Conservation (phyloP, 108 stramenopile genomes). For the Parietichytrium sp. region DNA sequence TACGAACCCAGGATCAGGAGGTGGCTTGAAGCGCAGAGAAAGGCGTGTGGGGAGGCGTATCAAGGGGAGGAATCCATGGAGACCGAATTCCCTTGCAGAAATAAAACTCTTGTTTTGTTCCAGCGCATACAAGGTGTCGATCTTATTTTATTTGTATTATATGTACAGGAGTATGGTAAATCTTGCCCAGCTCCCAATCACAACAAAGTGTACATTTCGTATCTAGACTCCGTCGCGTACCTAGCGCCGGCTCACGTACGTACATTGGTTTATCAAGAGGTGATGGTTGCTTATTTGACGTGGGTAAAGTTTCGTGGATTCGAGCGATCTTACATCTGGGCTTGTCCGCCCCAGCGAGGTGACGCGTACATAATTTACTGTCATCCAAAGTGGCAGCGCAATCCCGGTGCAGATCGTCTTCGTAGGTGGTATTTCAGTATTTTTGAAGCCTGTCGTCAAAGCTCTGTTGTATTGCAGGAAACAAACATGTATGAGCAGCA, state of each 20-base stretch:
- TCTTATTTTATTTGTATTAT: slow-evolving; percentile 89
- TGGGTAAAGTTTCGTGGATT: slow-evolving; percentile 87
- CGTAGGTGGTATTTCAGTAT: slow-evolving; percentile 80
- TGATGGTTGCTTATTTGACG: slow-evolving; percentile 83
- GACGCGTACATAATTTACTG: slow-evolving; percentile 90
- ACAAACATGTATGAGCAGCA: slow-evolving; percentile 78
- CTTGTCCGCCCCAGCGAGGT: slow-evolving; percentile 88
- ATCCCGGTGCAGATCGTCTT: slow-evolving; percentile 80
- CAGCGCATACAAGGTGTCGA: slow-evolving; percentile 89
- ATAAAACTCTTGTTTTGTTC: slow-evolving; percentile 86
- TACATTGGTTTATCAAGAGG: slow-evolving; percentile 78
- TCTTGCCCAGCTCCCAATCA: slow-evolving; percentile 86
- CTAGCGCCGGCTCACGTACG: slow-evolving; percentile 76
- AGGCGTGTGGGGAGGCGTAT: neutral
- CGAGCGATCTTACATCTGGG: slow-evolving; percentile 95
- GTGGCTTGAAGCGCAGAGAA: slow-evolving; percentile 26
- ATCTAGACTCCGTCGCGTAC: slow-evolving; percentile 89
- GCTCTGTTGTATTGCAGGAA: slow-evolving; percentile 72
- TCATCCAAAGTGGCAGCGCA: slow-evolving; percentile 73
- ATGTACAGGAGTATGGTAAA: slow-evolving; percentile 93
- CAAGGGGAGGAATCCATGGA: slow-evolving; percentile 57
- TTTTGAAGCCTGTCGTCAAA: slow-evolving; percentile 74
- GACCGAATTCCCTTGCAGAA: slow-evolving; percentile 76
- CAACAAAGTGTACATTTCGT: slow-evolving; percentile 88
- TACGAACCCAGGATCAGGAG: neutral